Evolutionary conservation across 164 flowering plant genomes (phyloP), one percentile per base, ranked within the genome.

Genomic region (Vitis labrusca): DNA sequence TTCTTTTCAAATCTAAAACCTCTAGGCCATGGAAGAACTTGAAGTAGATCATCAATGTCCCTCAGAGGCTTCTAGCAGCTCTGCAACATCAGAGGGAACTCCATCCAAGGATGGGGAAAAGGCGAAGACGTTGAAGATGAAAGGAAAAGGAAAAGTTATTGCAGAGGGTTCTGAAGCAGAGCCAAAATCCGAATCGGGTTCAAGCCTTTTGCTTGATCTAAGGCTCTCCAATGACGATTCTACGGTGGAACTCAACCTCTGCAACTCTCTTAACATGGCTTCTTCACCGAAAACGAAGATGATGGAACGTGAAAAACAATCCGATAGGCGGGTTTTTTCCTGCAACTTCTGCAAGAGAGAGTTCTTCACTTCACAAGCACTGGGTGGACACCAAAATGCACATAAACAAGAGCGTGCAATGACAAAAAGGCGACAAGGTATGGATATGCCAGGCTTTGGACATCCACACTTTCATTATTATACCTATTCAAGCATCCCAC

Each of bases 371-470:
- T 78, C 84, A 1, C 86, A 83, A 67, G 84, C 84, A 0, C 19
- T 83, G 16, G 86, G 84, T 1, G 86, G 82, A 11, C 86, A 83
- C 64, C 84, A 83, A 67, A 83, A 83, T 27, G 84, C 82, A 0
- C 86, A 83, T 50, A 76, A 73, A 16, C 80, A 71, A 53, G 82
- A 79, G 69, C 69, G 82, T 16, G 76, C 76, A 2, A 1, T 79
- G 9, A 80, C 68, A 3, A 81, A 74, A 56, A 53, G 65, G 32
- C 60, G 74, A 9, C 75, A 73, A 55, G 80, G 73, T 10, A 17
- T 71, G 32, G 73, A 65, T 52, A 12, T 70, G 10, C 66, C 53
- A 1, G 52, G 61, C 6, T 44, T 63, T 15, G 65, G 71, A 3
- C 65, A 19, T 1, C 27, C 27, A 3, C 56, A 50, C 65, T 59